phyloP scores from a whole-genome alignment of 2,329 filamentous ascomycete species.

The Penicillium sclerotigenum region DNA sequence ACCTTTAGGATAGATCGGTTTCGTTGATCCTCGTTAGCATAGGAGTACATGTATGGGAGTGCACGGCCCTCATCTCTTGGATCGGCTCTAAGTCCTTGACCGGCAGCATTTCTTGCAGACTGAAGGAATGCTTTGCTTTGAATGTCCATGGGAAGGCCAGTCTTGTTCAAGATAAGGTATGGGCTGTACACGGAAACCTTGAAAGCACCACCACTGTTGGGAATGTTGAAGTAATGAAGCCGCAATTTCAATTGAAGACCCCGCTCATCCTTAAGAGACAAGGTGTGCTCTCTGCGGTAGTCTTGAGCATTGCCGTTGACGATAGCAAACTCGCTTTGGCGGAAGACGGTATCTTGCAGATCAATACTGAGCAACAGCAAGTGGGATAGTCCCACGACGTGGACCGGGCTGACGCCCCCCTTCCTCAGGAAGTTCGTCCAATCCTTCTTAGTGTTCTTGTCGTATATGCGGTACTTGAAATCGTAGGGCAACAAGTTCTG shows the following conservation, averaged over 20 bases:
- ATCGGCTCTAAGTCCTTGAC: slow-evolving; percentile 64
- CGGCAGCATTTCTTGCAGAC: slow-evolving; percentile 76
- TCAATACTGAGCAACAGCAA: slow-evolving; percentile 88
- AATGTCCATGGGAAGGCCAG: slow-evolving; percentile 81
- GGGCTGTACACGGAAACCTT: slow-evolving; percentile 93
- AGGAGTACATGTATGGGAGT: slow-evolving; percentile 94
- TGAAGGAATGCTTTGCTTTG: slow-evolving; percentile 87
- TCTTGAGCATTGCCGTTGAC: slow-evolving; percentile 89
- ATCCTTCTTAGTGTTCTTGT: slow-evolving; percentile 97
- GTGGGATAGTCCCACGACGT: slow-evolving; percentile 94
- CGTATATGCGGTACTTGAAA: slow-evolving; percentile 98
- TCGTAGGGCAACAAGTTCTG: slow-evolving; percentile 95
- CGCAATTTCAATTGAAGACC: slow-evolving; percentile 75
- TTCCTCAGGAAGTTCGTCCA: slow-evolving; percentile 98
- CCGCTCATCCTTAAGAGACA: slow-evolving; percentile 81
- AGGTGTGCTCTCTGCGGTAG: slow-evolving; percentile 74
- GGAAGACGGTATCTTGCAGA: slow-evolving; percentile 94
- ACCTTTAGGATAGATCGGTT: slow-evolving; percentile 87
- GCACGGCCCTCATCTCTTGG: slow-evolving; percentile 57
- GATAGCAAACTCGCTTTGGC: slow-evolving; percentile 92
- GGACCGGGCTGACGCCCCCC: slow-evolving; percentile 92
- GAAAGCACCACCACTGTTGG: slow-evolving; percentile 91
- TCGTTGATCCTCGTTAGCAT: slow-evolving; percentile 78
- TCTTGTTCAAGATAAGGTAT: slow-evolving; percentile 94
- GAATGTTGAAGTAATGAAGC: slow-evolving; percentile 86